Evolutionary conservation across 2,329 filamentous ascomycete genomes (phyloP).

Genomic region (Claviceps humidiphila): DNA sequence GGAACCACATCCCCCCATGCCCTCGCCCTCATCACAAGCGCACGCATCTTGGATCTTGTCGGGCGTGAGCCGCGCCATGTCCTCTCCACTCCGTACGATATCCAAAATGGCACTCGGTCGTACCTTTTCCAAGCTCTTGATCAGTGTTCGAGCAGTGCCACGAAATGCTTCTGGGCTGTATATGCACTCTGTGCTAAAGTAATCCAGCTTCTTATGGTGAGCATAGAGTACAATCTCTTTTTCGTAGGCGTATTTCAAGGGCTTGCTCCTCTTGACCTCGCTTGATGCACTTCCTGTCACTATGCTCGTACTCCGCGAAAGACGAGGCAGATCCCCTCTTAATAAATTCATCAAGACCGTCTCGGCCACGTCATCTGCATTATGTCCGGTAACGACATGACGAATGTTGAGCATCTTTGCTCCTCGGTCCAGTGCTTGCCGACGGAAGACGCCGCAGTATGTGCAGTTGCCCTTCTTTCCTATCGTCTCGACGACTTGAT

Average conservation of each 20-base stretch:
- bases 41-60: conserved; percentile 24
- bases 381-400: conserved; percentile 95
- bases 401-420: conserved; percentile 76
- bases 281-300: conserved; percentile 65
- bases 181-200: conserved; percentile 97
- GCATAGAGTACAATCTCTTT: conserved; percentile 98
- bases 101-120: conserved; percentile 89
- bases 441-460: conserved; percentile 90
- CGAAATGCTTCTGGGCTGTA: conserved; percentile 96
- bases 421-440: conserved; percentile 86
- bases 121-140: conserved; percentile 90
- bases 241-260: conserved; percentile 95
- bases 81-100: conserved; percentile 87
- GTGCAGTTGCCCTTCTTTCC: conserved; percentile 99
- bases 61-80: conserved; percentile 68
- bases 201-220: conserved; percentile 91
- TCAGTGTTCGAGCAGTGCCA: conserved; percentile 77
- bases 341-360: conserved; percentile 96
- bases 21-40: conserved; percentile 24
- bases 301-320: conserved; percentile 83
- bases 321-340: conserved; percentile 73
- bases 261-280: conserved; percentile 90
- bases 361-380: conserved; percentile 93
- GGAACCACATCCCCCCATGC: conserved; percentile 56
- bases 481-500: conserved; percentile 90